phyloP scores from a whole-genome alignment of 2,329 filamentous ascomycete species.

The Neospermospora avenae region DNA sequence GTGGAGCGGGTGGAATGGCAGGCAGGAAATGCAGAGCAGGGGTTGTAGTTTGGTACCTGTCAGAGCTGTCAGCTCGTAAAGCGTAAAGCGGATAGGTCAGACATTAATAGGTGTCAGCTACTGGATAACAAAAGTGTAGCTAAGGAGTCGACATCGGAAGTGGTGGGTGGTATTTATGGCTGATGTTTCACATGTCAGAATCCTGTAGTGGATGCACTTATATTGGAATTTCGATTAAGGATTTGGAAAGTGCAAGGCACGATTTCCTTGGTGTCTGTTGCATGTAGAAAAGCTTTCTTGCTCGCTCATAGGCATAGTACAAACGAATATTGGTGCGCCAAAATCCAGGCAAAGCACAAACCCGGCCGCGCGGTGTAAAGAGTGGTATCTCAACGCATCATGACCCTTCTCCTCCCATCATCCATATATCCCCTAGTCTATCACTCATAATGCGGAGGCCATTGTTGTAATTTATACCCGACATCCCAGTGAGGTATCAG shows the following conservation, averaged over 20 bases:
- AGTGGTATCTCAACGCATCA: constrained; percentile 2
- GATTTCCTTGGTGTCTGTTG: no score
- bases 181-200: no score
- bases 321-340: background rate
- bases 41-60: background rate
- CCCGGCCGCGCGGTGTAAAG: background rate
- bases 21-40: background rate
- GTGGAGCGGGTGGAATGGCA: background rate
- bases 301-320: background rate
- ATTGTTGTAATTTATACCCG: background rate
- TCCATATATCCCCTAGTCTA: background rate
- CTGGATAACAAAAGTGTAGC: no score
- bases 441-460: background rate
- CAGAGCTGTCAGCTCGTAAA: background rate
- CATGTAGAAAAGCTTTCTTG: background rate
- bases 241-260: no score
- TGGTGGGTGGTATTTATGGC: no score
- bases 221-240: no score
- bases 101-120: no score
- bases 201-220: no score
- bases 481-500: background rate
- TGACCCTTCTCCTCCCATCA: no score
- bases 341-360: background rate
- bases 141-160: no score
- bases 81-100: background rate